A percentile compares a stretch with the other conserved stretches of the same genome.
Evolutionary conservation across 169 alveolate genomes (phyloP).

Genomic region (Fabrea salina): DNA sequence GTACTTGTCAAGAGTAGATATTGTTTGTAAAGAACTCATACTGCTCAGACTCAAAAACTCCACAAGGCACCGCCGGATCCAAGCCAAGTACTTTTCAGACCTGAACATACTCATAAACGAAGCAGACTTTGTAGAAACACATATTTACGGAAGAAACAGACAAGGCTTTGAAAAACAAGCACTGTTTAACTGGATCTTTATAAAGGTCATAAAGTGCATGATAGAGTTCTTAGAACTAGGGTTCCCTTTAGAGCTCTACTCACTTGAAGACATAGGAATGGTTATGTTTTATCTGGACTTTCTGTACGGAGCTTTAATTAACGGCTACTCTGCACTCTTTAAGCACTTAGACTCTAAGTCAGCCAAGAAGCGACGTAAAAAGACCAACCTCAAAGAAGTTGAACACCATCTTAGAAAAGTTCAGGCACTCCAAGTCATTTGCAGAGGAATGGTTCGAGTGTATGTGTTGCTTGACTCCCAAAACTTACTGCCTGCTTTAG

Average conservation of each 20-base stretch:
- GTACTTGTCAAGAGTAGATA: neutral
- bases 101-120: conserved; percentile 6
- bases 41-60: neutral
- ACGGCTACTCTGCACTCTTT: neutral
- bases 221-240: neutral
- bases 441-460: conserved; percentile 21
- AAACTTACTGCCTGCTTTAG: neutral
- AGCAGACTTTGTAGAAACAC: neutral
- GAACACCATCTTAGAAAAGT: neutral
- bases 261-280: neutral
- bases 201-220: neutral
- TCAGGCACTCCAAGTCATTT: neutral
- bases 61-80: conserved; percentile 10
- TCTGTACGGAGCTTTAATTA: neutral
- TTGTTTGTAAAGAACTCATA: conserved; percentile 1
- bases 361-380: neutral
- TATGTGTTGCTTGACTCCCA: neutral
- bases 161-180: neutral
- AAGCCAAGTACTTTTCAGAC: conserved; percentile 21
- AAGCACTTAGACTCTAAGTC: neutral
- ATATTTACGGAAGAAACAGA: neutral
- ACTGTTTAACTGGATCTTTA: conserved; percentile 13
- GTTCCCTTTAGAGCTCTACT: neutral
- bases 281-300: conserved; percentile 19
- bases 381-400: neutral